phyloP scores from a whole-genome alignment of 2,329 filamentous ascomycete genomes.

The Ramularia collo-cygni region DNA sequence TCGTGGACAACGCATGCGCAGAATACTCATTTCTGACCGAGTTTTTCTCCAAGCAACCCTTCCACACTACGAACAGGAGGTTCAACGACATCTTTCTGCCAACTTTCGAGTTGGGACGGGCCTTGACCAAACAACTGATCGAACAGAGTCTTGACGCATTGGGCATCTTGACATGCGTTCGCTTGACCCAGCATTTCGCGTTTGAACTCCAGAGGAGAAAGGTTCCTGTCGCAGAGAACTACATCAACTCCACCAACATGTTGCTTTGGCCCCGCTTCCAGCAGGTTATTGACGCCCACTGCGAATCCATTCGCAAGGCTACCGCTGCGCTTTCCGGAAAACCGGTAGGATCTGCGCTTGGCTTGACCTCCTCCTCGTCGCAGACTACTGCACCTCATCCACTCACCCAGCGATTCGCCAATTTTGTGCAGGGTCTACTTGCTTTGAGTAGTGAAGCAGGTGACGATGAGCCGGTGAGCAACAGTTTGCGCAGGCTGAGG shows the following conservation, averaged over 20 bases:
- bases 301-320: constrained; percentile 68
- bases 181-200: constrained; percentile 86
- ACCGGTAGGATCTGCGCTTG: constrained; percentile 47
- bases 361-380: constrained; percentile 49
- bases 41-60: constrained; percentile 77
- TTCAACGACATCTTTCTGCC: constrained; percentile 86
- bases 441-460: constrained; percentile 80
- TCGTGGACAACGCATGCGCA: constrained; percentile 87
- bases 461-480: constrained; percentile 85
- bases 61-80: constrained; percentile 70
- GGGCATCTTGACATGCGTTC: constrained; percentile 82
- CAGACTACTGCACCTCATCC: constrained; percentile 80
- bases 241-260: constrained; percentile 94
- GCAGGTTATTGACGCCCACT: constrained; percentile 86
- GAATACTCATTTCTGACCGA: constrained; percentile 91
- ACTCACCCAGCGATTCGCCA: constrained; percentile 89
- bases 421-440: constrained; percentile 80
- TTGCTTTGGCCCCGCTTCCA: constrained; percentile 94
- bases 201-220: constrained; percentile 91
- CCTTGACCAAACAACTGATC: constrained; percentile 67
- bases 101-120: constrained; percentile 76
- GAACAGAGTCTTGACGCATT: constrained; percentile 75
- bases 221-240: constrained; percentile 79
- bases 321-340: constrained; percentile 43
- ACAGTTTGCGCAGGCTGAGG: constrained; percentile 69